Conservation (phyloP, 768 basidiomycete species). For the Collybia nuda region DNA sequence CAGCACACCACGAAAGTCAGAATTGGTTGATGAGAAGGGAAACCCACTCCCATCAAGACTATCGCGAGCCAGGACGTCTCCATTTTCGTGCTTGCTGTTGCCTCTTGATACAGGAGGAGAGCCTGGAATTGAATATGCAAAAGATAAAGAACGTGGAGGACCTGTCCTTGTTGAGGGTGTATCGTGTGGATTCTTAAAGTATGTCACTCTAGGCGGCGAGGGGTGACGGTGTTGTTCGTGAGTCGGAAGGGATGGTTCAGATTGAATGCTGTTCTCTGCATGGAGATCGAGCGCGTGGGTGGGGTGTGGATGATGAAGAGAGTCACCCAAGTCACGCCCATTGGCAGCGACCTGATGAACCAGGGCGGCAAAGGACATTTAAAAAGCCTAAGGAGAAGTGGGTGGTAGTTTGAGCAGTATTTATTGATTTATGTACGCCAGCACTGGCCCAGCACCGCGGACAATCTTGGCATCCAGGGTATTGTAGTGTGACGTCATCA, state of each 20-base stretch:
- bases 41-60: constrained; percentile 22
- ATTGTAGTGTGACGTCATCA: too few relatives aligned
- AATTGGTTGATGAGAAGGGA: constrained; percentile 22
- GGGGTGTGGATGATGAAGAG: too few relatives aligned
- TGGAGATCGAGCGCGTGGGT: too few relatives aligned
- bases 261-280: too few relatives aligned
- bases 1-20: constrained; percentile 58
- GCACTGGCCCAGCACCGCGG: too few relatives aligned
- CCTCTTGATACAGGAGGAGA: constrained; percentile 32
- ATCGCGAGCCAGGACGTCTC: constrained; percentile 19
- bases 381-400: constrained; percentile 3
- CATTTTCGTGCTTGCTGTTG: constrained; percentile 24
- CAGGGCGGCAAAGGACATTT: constrained; percentile 25
- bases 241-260: too few relatives aligned
- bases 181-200: constrained; percentile 29
- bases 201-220: constrained; percentile 15
- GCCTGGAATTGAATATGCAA: constrained; percentile 52
- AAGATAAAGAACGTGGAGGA: constrained; percentile 72
- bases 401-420: too few relatives aligned
- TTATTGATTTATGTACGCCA: too few relatives aligned
- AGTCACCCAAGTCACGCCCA: too few relatives aligned
- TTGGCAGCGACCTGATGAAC: constrained; percentile 16
- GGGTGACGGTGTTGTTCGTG: background rate
- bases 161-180: constrained; percentile 71
- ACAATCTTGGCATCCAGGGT: too few relatives aligned